phyloP scores from a whole-genome alignment of 1,284 basidiomycete genomes.

The Cutaneotrichosporon curvatum region DNA sequence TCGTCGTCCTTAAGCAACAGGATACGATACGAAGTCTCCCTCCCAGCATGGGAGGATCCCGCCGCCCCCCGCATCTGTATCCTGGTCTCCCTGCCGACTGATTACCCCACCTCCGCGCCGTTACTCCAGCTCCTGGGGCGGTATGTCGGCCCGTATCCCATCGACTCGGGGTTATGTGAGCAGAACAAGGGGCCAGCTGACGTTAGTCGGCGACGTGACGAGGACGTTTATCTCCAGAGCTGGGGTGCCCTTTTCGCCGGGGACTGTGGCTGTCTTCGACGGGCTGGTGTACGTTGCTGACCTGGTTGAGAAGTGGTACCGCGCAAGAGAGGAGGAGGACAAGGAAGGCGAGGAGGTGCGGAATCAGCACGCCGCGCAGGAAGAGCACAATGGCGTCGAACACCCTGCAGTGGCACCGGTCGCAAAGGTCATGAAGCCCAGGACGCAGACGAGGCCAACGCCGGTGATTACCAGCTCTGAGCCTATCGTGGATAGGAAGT shows the following conservation, averaged over 20 bases:
- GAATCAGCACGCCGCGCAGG: not conserved
- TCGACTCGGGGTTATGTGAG: constrained; percentile 42
- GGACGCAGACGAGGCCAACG: not conserved
- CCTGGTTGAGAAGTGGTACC: constrained; percentile 63
- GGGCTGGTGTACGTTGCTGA: constrained; percentile 72
- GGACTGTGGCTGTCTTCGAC: constrained; percentile 77
- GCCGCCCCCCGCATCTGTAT: constrained; percentile 50
- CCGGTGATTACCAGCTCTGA: constrained; percentile 58
- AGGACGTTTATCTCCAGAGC: constrained; percentile 71
- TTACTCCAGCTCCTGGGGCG: constrained; percentile 77
- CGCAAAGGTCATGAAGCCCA: not conserved
- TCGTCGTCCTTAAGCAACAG: constrained; percentile 22
- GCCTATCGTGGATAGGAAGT: constrained; percentile 74
- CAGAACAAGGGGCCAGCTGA: constrained; percentile 1
- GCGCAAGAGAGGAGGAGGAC: constrained; percentile 56
- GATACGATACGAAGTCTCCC: constrained; percentile 60
- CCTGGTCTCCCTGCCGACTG: constrained; percentile 63
- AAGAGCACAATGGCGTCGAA: not conserved
- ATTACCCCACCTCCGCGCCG: constrained; percentile 67
- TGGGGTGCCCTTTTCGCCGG: constrained; percentile 66
- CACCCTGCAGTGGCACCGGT: not conserved
- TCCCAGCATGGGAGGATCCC: constrained; percentile 47
- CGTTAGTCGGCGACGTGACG: constrained; percentile 60
- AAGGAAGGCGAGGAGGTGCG: constrained; percentile 53
- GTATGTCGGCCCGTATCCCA: constrained; percentile 65